Conservation (phyloP, 768 basidiomycete species). For the Mycena rebaudengoi region DNA sequence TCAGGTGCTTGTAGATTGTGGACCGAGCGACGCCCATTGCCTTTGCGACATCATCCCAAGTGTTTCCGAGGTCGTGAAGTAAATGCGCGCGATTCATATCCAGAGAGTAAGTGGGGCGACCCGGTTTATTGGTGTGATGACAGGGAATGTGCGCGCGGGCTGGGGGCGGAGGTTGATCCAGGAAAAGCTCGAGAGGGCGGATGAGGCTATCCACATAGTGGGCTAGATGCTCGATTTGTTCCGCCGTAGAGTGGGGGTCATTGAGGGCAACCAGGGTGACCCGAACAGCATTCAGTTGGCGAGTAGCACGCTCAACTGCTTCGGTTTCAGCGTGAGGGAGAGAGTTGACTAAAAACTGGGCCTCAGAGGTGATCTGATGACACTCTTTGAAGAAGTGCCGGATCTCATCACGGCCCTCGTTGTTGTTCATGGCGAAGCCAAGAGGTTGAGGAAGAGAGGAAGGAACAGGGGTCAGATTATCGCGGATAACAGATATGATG, state of each 20-base stretch:
- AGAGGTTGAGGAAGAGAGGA: too few species aligned
- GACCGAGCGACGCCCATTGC: conserved; percentile 29
- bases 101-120: conserved; percentile 30
- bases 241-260: neutral
- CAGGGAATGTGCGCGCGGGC: neutral
- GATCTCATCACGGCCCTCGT: too few species aligned
- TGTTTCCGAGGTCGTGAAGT: conserved; percentile 36
- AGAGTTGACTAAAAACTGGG: conserved; percentile 23
- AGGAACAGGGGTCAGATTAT: too few species aligned
- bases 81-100: conserved; percentile 29
- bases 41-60: conserved; percentile 32
- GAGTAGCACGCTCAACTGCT: conserved; percentile 12
- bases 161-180: neutral
- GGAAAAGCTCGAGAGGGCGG: neutral
- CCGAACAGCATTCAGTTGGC: conserved; percentile 16
- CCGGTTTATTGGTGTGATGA: neutral
- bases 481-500: too few species aligned
- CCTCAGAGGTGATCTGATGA: conserved; percentile 16
- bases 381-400: too few species aligned
- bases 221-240: neutral
- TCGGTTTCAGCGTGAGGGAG: conserved; percentile 27
- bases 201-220: neutral
- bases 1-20: conserved; percentile 33
- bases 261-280: conserved; percentile 13
- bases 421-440: too few species aligned